These are phyloP conservation scores for Amanita jacksonii DNA, from an alignment of 768 basidiomycete species.

Conservation along the genomic window DNA sequence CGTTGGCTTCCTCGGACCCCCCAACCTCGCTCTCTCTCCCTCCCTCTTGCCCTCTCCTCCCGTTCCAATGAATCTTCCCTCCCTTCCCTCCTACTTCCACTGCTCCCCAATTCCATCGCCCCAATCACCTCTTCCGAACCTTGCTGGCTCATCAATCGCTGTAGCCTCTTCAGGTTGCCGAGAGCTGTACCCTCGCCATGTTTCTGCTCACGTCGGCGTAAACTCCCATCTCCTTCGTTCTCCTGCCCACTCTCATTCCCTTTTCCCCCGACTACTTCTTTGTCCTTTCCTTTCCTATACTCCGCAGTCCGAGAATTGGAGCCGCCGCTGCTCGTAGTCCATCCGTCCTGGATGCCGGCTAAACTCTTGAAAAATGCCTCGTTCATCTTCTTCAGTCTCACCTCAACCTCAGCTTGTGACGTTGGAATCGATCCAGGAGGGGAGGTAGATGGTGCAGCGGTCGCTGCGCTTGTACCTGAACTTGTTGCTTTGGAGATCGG, in stretches of 20 bases:
- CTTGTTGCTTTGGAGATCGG: too few species aligned
- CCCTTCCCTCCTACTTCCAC: slow-evolving; percentile 14
- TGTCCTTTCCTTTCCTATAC: slow-evolving; percentile 15
- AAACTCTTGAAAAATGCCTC: slow-evolving; percentile 57
- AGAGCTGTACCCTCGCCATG: slow-evolving; percentile 16
- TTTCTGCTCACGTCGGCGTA: slow-evolving; percentile 16
- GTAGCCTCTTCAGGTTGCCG: background rate
- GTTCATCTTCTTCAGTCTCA: slow-evolving; percentile 55
- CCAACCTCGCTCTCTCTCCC: slow-evolving; percentile 6
- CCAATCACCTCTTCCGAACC: slow-evolving; percentile 50
- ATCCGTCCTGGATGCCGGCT: slow-evolving; percentile 38
- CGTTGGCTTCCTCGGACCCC: slow-evolving; percentile 7
- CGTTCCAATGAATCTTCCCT: slow-evolving; percentile 3
- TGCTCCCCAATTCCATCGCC: slow-evolving; percentile 40
- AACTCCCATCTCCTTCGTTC: slow-evolving; percentile 15
- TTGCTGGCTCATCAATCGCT: too few species aligned
- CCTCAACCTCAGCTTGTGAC: slow-evolving; percentile 58
- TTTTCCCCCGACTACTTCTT: slow-evolving; percentile 8
- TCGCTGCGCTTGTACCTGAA: background rate
- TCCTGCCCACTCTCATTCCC: slow-evolving; percentile 7
- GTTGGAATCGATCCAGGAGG: slow-evolving; percentile 46
- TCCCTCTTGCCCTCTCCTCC: slow-evolving; percentile 8
- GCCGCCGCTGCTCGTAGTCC: slow-evolving; percentile 6
- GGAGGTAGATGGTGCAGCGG: background rate
- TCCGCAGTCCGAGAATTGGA: too few species aligned